Conservation (phyloP, 176 grass and related monocot species). For the Carex parvula region DNA sequence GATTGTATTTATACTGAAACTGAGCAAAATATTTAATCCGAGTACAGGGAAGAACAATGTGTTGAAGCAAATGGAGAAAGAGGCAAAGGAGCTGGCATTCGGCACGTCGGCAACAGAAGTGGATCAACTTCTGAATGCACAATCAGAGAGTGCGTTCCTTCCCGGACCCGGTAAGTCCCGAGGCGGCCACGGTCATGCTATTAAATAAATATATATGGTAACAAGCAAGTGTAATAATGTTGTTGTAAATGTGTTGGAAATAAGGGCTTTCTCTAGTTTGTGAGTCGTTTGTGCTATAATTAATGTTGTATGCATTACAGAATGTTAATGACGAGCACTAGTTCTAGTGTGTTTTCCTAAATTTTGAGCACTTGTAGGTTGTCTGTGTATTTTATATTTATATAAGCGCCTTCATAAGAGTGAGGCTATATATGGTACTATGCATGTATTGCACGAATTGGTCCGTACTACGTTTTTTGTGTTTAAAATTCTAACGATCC, state of each 20-base stretch:
- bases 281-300: background rate
- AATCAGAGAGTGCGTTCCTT: constrained; percentile 49
- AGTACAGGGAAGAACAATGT: constrained; percentile 38
- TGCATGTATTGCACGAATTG: too few relatives aligned
- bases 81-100: constrained; percentile 38
- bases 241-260: background rate
- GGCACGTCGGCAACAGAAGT: constrained; percentile 23
- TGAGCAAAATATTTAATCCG: background rate
- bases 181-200: constrained; percentile 3
- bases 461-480: too few relatives aligned
- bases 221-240: background rate
- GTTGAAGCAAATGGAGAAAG: constrained; percentile 46
- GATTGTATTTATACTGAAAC: background rate
- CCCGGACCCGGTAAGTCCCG: constrained; percentile 21
- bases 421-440: too few relatives aligned
- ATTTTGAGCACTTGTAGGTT: background rate
- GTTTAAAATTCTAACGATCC: too few relatives aligned
- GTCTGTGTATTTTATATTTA: background rate
- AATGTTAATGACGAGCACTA: background rate
- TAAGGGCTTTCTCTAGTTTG: constrained; percentile 4
- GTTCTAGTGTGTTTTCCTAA: background rate
- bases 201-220: background rate
- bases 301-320: background rate
- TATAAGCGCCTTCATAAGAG: background rate
- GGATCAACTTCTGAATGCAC: constrained; percentile 47